Conservation (phyloP, 75 land plant species). For the Ceratopteris richardii region DNA sequence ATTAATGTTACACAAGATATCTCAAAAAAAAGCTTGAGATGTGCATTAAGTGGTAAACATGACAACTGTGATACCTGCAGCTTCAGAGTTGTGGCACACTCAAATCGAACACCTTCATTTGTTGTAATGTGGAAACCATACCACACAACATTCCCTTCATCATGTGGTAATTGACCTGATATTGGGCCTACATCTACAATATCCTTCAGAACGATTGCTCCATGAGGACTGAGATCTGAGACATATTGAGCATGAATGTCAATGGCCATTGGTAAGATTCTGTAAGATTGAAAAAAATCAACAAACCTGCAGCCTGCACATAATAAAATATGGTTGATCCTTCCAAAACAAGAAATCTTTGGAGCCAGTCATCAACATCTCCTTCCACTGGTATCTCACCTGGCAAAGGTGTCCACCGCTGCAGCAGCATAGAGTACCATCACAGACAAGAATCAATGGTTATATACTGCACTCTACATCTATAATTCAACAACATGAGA, state of each 20-base stretch:
- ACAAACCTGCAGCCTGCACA: conserved; percentile 60
- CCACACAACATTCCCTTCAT: conserved; percentile 39
- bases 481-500: too few relatives aligned
- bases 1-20: too few relatives aligned
- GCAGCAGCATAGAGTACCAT: neutral
- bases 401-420: conserved; percentile 86
- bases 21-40: too few relatives aligned
- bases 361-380: conserved; percentile 87
- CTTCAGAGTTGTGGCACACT: conserved; percentile 62
- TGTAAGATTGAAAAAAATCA: too few relatives aligned
- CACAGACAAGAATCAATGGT: too few relatives aligned
- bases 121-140: conserved; percentile 68
- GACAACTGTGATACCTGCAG: conserved; percentile 2
- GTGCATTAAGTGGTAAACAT: too few relatives aligned
- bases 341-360: conserved; percentile 83
- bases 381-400: conserved; percentile 91
- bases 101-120: conserved; percentile 68
- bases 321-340: conserved; percentile 74
- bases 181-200: conserved; percentile 60
- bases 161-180: conserved; percentile 24
- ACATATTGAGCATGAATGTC: too few relatives aligned
- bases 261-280: too few relatives aligned
- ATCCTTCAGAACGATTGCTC: conserved; percentile 63
- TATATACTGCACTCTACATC: too few relatives aligned
- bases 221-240: conserved; percentile 83